Base-by-base conservation (phyloP, 768 basidiomycete genomes). In the Rhizopogon salebrosus region DNA sequence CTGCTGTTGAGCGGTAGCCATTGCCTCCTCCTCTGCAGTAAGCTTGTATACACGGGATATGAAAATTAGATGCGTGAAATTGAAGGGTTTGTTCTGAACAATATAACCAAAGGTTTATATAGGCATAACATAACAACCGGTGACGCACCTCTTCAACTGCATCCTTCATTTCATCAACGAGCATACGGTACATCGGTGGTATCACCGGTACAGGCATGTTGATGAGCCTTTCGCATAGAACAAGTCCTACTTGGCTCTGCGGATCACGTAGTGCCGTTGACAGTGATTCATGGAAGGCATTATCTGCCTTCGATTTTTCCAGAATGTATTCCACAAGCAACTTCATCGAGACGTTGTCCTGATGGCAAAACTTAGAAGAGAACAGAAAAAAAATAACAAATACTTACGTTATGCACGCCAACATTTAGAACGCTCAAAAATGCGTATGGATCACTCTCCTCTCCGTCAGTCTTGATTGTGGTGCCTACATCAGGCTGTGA, bases 141-240 rank as follows among this genome's bases (percentile, higher is more conserved):
- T 49, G 1, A 73, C 81, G 49, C 53, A 87, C 90, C 46, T 86
- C 83, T 45, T 78, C 74, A 35, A 80, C 68, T 3, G 89, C 89
- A 72, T 77, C 82, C 35, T 82, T 73, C n/a, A 97, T 73, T 66
- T 99, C 95, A 42, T 89, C 84, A 0, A 75, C 71, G 22, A 98
- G 76, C 89, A 98, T 93, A 40, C 77, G 77, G 68, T 95, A 98
- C 85, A 97, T 87, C 1, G 92, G 94, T 5, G 93, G 88, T 8
- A 95, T 78, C 34, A 94, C 83, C 60, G 98, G 92, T 13, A 93
- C 87, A 0, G 95, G 95, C 85, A 99, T 95, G 66, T 98, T 99
- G 58, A 97, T 78, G 48, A 98, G 75, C 0, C 95, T 78, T 66
- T 97, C 92, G 57, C 86, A 89, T 57, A 99, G 74, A 8, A 98